Conservation (phyloP, 805 yeast species). For the Yamadazyma sp. region DNA sequence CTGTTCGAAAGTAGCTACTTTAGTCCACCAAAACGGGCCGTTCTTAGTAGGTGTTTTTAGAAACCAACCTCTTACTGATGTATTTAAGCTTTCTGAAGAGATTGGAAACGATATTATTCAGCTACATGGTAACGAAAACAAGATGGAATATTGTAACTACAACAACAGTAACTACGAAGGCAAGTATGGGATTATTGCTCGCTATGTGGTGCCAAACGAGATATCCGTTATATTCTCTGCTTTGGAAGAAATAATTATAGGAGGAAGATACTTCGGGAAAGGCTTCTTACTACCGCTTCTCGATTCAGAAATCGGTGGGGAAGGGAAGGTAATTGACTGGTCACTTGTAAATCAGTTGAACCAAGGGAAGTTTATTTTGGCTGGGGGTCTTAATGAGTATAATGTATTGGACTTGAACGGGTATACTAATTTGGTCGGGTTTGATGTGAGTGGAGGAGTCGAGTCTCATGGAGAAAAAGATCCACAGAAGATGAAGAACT, state of each 20-base stretch:
- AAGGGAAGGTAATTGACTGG: constrained; percentile 85
- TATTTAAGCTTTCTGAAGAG: constrained; percentile 42
- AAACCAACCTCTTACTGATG: constrained; percentile 71
- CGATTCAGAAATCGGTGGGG: constrained; percentile 92
- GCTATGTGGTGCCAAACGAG: constrained; percentile 64
- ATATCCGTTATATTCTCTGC: constrained; percentile 31
- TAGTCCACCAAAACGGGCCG: constrained; percentile 52
- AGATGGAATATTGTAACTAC: constrained; percentile 53
- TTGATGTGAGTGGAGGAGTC: constrained; percentile 95
- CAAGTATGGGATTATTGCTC: constrained; percentile 63
- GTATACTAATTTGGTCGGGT: constrained; percentile 73
- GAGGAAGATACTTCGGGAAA: constrained; percentile 17
- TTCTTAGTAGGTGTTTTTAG: constrained; percentile 86
- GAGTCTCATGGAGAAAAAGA: constrained; percentile 81
- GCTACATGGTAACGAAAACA: constrained; percentile 67
- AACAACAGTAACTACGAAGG: constrained; percentile 25
- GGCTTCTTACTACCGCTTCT: constrained; percentile 60
- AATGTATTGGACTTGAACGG: constrained; percentile 59
- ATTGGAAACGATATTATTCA: constrained; percentile 76
- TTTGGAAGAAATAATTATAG: constrained; percentile 17
- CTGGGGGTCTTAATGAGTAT: constrained; percentile 84
- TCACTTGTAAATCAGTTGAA: constrained; percentile 31
- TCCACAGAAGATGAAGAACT: constrained; percentile 54
- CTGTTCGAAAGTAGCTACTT: constrained; percentile 23
- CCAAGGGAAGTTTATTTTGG: constrained; percentile 58